phyloP scores from a whole-genome alignment of 2,329 filamentous ascomycete genomes.

The Sclerotinia sclerotiorum region DNA sequence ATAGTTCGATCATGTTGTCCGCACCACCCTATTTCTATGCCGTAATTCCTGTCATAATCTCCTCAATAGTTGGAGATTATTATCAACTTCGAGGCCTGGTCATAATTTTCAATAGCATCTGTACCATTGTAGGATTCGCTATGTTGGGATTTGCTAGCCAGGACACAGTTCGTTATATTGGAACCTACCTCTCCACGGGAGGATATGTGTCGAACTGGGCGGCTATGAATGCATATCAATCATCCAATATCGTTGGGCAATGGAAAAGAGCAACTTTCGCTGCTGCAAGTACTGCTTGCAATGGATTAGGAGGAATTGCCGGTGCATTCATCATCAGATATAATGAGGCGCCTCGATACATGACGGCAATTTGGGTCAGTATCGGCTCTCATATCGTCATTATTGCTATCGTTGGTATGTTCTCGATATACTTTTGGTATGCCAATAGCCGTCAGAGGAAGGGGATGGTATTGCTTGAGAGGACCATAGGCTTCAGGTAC shows the following conservation, averaged over 20 bases:
- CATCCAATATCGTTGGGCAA: conserved; percentile 84
- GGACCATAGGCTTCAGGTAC: conserved; percentile 36
- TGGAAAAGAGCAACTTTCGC: conserved; percentile 84
- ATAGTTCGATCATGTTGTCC: conserved; percentile 53
- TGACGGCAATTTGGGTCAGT: conserved; percentile 66
- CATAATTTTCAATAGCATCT: conserved; percentile 39
- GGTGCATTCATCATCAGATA: conserved; percentile 66
- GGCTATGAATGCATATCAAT: conserved; percentile 74
- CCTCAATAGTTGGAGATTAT: conserved; percentile 59
- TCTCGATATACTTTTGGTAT: conserved; percentile 54
- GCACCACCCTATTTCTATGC: conserved; percentile 54
- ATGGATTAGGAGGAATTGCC: conserved; percentile 76
- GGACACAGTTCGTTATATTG: conserved; percentile 38
- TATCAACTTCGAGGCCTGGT: conserved; percentile 45
- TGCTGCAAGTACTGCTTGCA: conserved; percentile 73
- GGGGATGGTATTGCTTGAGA: conserved; percentile 52
- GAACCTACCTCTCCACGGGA: conserved; percentile 54
- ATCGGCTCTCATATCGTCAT: conserved; percentile 64
- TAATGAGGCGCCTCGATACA: conserved; percentile 60
- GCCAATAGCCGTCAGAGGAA: conserved; percentile 51
- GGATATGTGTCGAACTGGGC: conserved; percentile 81
- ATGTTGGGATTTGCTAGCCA: conserved; percentile 38
- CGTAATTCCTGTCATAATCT: conserved; percentile 48
- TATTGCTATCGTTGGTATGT: conserved; percentile 52
- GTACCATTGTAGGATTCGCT: conserved; percentile 36